Conservation (phyloP, 2,329 filamentous ascomycete species). For the Neoascochyta sp. region DNA sequence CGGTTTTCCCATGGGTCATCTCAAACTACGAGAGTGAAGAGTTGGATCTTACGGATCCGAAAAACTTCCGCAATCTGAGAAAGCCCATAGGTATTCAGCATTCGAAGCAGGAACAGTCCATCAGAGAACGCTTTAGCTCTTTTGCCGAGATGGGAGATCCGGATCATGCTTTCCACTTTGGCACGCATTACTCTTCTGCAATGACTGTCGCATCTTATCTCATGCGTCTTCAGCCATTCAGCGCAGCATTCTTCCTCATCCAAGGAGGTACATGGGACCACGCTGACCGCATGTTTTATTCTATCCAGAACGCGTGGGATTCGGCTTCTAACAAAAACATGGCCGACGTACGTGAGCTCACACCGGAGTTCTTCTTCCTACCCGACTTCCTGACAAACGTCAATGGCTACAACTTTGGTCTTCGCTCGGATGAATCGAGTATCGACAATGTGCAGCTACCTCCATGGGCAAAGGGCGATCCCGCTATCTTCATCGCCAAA, state of each 20-base stretch:
- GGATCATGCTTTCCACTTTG: slow-evolving; percentile 84
- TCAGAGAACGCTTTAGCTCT: slow-evolving; percentile 77
- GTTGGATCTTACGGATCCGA: slow-evolving; percentile 78
- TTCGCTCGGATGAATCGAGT: slow-evolving; percentile 71
- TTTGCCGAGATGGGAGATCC: slow-evolving; percentile 87
- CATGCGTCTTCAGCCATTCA: slow-evolving; percentile 91
- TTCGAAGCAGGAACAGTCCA: slow-evolving; percentile 68
- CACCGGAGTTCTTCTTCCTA: slow-evolving; percentile 95
- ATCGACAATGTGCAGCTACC: slow-evolving; percentile 89
- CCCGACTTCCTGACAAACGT: slow-evolving; percentile 93
- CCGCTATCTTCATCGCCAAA: slow-evolving; percentile 91
- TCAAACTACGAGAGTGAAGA: slow-evolving; percentile 95
- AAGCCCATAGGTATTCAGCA: slow-evolving; percentile 97
- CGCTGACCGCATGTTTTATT: slow-evolving; percentile 91
- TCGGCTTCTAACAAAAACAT: slow-evolving; percentile 88
- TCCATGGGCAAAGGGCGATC: slow-evolving; percentile 94
- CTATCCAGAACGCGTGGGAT: slow-evolving; percentile 83
- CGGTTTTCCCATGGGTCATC: slow-evolving; percentile 95
- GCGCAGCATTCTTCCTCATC: slow-evolving; percentile 88
- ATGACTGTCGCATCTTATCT: slow-evolving; percentile 98
- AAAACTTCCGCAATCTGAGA: slow-evolving; percentile 82
- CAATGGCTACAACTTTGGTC: slow-evolving; percentile 91
- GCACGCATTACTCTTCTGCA: slow-evolving; percentile 96
- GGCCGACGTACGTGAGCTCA: slow-evolving; percentile 90
- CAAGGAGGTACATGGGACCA: slow-evolving; percentile 98